phyloP scores from a whole-genome alignment of 176 grass and related monocot genomes.

The Chrysopogon serrulatus region DNA sequence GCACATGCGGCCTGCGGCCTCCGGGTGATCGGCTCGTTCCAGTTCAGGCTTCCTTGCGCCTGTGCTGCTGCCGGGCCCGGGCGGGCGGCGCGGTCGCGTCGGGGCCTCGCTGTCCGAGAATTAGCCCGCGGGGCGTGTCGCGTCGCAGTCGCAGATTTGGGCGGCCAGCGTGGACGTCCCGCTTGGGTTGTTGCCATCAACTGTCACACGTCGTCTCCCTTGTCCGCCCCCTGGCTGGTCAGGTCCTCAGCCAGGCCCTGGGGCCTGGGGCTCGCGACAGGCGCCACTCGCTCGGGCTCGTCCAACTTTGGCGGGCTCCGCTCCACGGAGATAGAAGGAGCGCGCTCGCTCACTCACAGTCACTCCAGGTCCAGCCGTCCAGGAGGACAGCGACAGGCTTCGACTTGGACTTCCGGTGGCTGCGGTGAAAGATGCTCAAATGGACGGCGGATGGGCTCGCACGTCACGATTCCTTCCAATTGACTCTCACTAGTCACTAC shows the following conservation, averaged over 20 bases:
- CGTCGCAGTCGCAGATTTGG: not conserved
- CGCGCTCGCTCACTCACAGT: not conserved
- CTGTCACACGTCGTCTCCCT: not conserved
- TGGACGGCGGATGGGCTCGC: not conserved
- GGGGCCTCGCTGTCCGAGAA: not conserved
- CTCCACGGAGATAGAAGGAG: not conserved
- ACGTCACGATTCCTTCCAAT: not conserved
- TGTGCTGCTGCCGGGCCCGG: not conserved
- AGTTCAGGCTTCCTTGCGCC: not conserved
- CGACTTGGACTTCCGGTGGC: not conserved
- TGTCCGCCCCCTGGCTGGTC: not conserved
- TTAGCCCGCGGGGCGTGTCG: not conserved
- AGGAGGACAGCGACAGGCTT: not conserved
- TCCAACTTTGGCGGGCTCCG: not conserved
- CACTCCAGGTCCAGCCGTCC: not conserved
- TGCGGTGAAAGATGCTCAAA: not conserved
- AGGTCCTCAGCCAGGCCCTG: not conserved
- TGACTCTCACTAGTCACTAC: not conserved
- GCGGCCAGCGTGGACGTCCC: not conserved
- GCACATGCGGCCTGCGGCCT: not conserved
- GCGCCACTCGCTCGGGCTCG: not conserved
- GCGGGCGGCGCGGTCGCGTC: not conserved
- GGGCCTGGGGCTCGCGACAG: not conserved
- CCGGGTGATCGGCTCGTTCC: not conserved
- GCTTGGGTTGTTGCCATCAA: constrained; percentile 1